Conservation (phyloP, 768 basidiomycete genomes). For the Kwoniella botswanensis region DNA sequence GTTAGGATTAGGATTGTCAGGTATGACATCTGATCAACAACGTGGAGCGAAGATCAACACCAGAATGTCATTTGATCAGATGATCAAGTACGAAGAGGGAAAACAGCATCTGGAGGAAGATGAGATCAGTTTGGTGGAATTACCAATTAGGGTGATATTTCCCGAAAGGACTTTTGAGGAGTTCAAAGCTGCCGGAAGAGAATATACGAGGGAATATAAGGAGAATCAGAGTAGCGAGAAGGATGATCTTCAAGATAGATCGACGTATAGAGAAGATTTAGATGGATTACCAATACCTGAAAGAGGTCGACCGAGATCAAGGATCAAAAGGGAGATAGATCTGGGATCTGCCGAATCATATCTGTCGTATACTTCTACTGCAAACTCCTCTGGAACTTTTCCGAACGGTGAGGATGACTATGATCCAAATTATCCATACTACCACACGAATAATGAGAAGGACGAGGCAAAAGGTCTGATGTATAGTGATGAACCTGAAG, state of each 20-base stretch:
- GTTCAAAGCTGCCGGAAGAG: conserved; percentile 4
- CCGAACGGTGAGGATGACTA: not conserved
- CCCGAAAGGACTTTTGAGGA: conserved; percentile 6
- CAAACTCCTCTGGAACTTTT: not conserved
- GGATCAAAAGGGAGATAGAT: not conserved
- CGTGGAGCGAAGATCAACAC: not conserved
- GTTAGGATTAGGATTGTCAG: conserved; percentile 10
- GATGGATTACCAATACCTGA: conserved; percentile 5
- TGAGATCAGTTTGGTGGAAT: conserved; percentile 6
- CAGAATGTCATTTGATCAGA: conserved; percentile 4
- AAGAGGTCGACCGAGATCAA: conserved; percentile 4
- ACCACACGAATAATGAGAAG: not conserved
- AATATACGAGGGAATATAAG: not conserved
- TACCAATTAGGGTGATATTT: conserved; percentile 13
- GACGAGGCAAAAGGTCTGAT: not conserved
- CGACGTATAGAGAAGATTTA: conserved; percentile 9
- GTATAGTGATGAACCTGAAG: too few species aligned
- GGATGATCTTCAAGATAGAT: not conserved
- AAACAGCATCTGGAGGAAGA: conserved; percentile 2
- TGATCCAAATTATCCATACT: too few species aligned
- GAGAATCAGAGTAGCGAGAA: not conserved
- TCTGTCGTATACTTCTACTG: not conserved
- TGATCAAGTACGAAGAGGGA: conserved; percentile 6
- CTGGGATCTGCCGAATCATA: not conserved
- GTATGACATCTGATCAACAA: not conserved